These are phyloP conservation scores for Parachlorella kessleri DNA, from an alignment of 139 green algal species.

Conservation along the genomic window DNA sequence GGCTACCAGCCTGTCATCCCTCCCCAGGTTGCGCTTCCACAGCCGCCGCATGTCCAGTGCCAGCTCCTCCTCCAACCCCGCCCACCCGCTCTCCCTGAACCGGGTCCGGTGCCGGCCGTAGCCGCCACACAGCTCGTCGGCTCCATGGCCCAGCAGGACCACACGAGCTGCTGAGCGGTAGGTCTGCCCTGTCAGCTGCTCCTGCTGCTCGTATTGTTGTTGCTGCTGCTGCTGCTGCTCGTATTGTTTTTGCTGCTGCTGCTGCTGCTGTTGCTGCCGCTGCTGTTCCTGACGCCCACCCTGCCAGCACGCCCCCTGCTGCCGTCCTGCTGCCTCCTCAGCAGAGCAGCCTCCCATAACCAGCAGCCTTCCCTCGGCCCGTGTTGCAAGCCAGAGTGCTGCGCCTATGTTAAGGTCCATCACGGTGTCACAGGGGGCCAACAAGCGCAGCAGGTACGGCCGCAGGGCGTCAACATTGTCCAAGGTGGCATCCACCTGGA, in stretches of 20 bases:
- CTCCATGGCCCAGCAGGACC: constrained; percentile 91
- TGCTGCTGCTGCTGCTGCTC: neutral
- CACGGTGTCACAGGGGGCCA: constrained; percentile 81
- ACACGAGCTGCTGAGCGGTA: constrained; percentile 68
- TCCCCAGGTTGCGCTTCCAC: constrained; percentile 91
- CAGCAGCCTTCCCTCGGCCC: constrained; percentile 51
- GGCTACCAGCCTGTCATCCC: constrained; percentile 89
- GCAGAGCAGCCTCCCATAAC: neutral
- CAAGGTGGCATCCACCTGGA: constrained; percentile 70
- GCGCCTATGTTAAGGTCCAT: constrained; percentile 98
- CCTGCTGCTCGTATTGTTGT: neutral
- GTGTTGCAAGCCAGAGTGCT: constrained; percentile 85
- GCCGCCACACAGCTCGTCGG: constrained; percentile 92
- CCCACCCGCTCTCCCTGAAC: constrained; percentile 49
- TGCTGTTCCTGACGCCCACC: neutral
- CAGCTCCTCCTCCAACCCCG: constrained; percentile 71
- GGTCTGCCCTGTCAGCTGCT: neutral
- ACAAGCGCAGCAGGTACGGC: constrained; percentile 68
- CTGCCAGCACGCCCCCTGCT: neutral
- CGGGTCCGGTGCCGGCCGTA: constrained; percentile 92
- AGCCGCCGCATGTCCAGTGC: constrained; percentile 82
- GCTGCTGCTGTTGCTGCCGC: neutral
- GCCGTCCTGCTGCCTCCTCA: neutral
- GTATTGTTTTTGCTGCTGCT: constrained; percentile 1
- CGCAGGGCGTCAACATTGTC: constrained; percentile 63